These are phyloP conservation scores for Myxozyma vanderwaltii DNA, from an alignment of 805 yeast genomes.

Conservation along the genomic window DNA sequence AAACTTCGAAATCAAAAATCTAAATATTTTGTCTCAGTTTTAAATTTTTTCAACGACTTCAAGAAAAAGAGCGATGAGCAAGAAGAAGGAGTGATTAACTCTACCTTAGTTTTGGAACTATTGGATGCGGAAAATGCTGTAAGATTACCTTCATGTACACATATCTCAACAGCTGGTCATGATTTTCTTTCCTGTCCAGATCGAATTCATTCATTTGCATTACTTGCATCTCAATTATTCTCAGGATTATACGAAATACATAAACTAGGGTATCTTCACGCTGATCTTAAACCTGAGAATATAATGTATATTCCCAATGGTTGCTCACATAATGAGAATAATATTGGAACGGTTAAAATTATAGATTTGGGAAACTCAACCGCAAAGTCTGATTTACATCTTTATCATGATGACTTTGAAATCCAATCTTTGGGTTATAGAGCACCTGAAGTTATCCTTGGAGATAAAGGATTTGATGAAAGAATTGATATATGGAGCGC, in stretches of 20 bases:
- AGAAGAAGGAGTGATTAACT: neutral
- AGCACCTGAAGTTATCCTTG: constrained; percentile 38
- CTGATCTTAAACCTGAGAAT: constrained; percentile 38
- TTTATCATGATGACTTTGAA: constrained; percentile 35
- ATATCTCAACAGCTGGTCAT: constrained; percentile 17
- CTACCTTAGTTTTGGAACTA: constrained; percentile 23
- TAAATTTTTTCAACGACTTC: constrained; percentile 6
- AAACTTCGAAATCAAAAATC: constrained; percentile 13
- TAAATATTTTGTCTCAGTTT: constrained; percentile 6
- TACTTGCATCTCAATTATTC: constrained; percentile 34
- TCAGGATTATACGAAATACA: constrained; percentile 34
- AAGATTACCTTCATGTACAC: constrained; percentile 26
- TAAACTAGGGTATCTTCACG: constrained; percentile 33
- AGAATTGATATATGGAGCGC: constrained; percentile 37
- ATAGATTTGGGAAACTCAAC: constrained; percentile 37
- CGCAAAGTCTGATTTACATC: constrained; percentile 7
- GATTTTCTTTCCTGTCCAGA: constrained; percentile 20
- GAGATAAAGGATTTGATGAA: constrained; percentile 34
- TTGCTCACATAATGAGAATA: neutral
- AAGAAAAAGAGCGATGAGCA: neutral
- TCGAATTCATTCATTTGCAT: constrained; percentile 30
- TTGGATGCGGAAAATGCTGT: constrained; percentile 17
- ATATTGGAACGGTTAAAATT: constrained; percentile 23
- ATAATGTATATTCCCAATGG: constrained; percentile 18
- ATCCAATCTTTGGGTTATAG: constrained; percentile 36